Evolutionary conservation across 1,284 basidiomycete genomes (phyloP).

Genomic region (Phlebopus sp.): DNA sequence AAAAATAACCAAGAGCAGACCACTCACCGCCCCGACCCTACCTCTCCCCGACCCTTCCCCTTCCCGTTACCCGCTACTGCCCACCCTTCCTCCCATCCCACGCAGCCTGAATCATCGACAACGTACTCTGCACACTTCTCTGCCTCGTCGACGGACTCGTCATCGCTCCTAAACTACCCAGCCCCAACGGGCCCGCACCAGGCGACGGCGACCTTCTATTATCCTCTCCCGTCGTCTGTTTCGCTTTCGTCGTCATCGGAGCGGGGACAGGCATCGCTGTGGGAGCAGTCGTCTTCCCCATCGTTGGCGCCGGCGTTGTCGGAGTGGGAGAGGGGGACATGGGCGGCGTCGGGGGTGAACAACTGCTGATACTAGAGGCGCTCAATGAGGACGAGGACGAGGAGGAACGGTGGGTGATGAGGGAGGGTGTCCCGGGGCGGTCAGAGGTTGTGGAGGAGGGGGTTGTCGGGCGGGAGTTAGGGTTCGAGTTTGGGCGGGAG

Average conservation of each 20-base stretch:
- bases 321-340: conserved; percentile 14
- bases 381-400: conserved; percentile 22
- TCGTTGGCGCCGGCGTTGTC: no score
- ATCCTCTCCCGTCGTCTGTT: conserved; percentile 56
- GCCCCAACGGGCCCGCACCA: conserved; percentile 57
- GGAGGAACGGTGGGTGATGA: background rate
- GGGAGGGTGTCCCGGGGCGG: conserved; percentile 33
- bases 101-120: conserved; percentile 85
- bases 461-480: conserved; percentile 41
- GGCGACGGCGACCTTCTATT: conserved; percentile 1
- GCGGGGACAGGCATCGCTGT: no score
- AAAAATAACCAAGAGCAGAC: no score
- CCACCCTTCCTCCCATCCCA: conserved; percentile 56
- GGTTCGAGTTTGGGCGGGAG: no score
- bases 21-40: no score
- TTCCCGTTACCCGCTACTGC: no score
- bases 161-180: conserved; percentile 81
- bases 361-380: conserved; percentile 16
- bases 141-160: conserved; percentile 87
- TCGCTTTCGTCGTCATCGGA: no score
- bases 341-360: conserved; percentile 35
- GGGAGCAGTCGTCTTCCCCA: no score
- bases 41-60: no score
- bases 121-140: conserved; percentile 90
- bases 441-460: conserved; percentile 16